Percentiles rank a stretch among this genome's conserved stretches.
phyloP scores from a whole-genome alignment of 768 basidiomycete species.

The Brasilioporus rufonigricans region DNA sequence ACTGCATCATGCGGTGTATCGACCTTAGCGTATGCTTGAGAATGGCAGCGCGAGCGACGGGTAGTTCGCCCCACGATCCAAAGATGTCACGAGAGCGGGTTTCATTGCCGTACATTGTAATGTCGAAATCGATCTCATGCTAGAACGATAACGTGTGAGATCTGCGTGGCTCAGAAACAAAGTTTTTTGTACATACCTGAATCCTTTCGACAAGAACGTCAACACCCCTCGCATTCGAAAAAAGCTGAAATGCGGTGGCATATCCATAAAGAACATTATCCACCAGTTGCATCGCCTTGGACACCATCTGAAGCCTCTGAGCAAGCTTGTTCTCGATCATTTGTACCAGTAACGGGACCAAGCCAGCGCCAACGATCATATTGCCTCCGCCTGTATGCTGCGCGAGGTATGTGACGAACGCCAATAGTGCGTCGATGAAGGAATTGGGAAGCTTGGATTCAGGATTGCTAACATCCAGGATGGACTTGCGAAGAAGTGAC shows the following conservation, averaged over 20 bases:
- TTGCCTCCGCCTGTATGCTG: slow-evolving; percentile 83
- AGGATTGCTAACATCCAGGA: slow-evolving; percentile 64
- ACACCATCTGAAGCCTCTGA: slow-evolving; percentile 69
- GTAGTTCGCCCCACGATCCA: slow-evolving; percentile 58
- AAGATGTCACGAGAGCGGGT: slow-evolving; percentile 44
- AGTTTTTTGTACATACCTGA: slow-evolving; percentile 52
- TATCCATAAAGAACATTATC: slow-evolving; percentile 92
- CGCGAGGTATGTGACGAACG: slow-evolving; percentile 84
- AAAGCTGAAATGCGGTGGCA: slow-evolving; percentile 82
- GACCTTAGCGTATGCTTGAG: slow-evolving; percentile 89
- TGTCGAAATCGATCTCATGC: slow-evolving; percentile 67
- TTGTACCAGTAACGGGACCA: slow-evolving; percentile 87
- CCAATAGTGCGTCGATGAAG: slow-evolving; percentile 80
- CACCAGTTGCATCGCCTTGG: slow-evolving; percentile 88
- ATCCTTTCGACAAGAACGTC: slow-evolving; percentile 83
- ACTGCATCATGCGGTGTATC: slow-evolving; percentile 97
- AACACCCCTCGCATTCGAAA: slow-evolving; percentile 82
- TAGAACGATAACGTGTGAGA: slow-evolving; percentile 28
- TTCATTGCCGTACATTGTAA: slow-evolving; percentile 52
- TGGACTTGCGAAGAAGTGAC: slow-evolving; percentile 81
- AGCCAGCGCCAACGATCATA: slow-evolving; percentile 93
- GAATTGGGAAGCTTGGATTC: slow-evolving; percentile 67
- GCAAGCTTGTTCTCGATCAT: slow-evolving; percentile 77
- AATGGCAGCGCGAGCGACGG: slow-evolving; percentile 73
- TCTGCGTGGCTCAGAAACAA: neutral